A percentile compares a stretch with the other conserved stretches of the same genome.
These are phyloP conservation scores for Aquilaria yunnanensis DNA, from an alignment of 345 rosid species.

Conservation along the genomic window DNA sequence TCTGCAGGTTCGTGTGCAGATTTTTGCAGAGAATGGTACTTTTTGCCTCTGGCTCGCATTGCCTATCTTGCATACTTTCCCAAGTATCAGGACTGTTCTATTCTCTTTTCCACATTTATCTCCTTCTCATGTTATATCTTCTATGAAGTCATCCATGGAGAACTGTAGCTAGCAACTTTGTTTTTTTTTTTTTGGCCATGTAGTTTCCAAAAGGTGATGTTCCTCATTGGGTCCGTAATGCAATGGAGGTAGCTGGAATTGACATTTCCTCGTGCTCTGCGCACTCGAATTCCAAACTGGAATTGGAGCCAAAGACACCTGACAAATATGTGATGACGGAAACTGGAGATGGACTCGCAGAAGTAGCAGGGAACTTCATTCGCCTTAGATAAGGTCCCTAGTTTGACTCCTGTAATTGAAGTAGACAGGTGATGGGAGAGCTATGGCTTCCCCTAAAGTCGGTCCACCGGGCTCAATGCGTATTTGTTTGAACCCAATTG, in stretches of 20 bases:
- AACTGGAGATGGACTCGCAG: too few species aligned
- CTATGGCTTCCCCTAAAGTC: too few species aligned
- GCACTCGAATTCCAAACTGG: not conserved
- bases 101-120: not conserved
- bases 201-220: slow-evolving; percentile 74
- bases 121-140: not conserved
- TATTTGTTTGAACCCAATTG: too few species aligned
- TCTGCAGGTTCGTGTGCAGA: slow-evolving; percentile 56
- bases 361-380: too few species aligned
- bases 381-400: too few species aligned
- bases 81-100: not conserved
- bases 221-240: slow-evolving; percentile 81
- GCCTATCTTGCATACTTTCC: not conserved
- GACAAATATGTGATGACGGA: too few species aligned
- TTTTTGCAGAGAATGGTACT: slow-evolving; percentile 75
- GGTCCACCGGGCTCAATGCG: too few species aligned
- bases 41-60: slow-evolving; percentile 8
- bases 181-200: slow-evolving; percentile 13
- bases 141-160: not conserved
- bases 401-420: too few species aligned
- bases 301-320: too few species aligned
- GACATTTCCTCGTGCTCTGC: slow-evolving; percentile 58
- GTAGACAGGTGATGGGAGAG: too few species aligned
- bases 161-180: not conserved
- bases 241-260: slow-evolving; percentile 80